Percentiles rank a stretch among this genome's conserved stretches.
Evolutionary conservation across 768 basidiomycete species (phyloP).

Genomic region (Leccinum rimulosum): DNA sequence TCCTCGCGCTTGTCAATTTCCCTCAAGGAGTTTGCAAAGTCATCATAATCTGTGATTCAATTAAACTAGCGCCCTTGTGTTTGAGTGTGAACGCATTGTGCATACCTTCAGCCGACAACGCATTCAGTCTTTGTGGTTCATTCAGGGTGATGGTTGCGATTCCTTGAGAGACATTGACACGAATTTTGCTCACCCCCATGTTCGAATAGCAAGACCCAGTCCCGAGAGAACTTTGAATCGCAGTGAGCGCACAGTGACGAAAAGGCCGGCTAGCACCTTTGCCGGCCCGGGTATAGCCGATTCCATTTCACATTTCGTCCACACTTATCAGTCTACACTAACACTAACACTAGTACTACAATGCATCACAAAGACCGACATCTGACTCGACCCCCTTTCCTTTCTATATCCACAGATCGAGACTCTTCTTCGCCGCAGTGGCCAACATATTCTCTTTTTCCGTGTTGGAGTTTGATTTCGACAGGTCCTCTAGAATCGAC

Average conservation of each 20-base stretch:
- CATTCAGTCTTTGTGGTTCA: constrained; percentile 57
- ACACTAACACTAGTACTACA: constrained; percentile 2
- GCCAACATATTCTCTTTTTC: constrained; percentile 36
- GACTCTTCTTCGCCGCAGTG: constrained; percentile 39
- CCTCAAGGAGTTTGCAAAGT: constrained; percentile 54
- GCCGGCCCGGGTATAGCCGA: constrained; percentile 9
- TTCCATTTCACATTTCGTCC: background rate
- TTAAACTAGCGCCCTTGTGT: background rate
- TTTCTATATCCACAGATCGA: constrained; percentile 39
- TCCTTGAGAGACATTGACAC: constrained; percentile 47
- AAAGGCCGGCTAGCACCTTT: background rate
- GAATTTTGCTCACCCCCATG: constrained; percentile 42
- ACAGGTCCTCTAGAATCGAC: constrained; percentile 52
- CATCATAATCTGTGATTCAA: constrained; percentile 52
- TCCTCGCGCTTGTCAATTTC: constrained; percentile 58
- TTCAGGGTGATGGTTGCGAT: constrained; percentile 72
- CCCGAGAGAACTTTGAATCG: background rate
- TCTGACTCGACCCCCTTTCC: background rate
- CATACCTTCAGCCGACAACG: constrained; percentile 50
- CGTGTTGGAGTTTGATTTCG: constrained; percentile 32
- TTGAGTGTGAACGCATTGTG: constrained; percentile 17
- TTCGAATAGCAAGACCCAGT: background rate
- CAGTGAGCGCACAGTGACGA: background rate
- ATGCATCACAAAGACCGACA: background rate
- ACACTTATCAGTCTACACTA: background rate